Percentiles rank a stretch among this genome's conserved stretches.
These are phyloP conservation scores for Rubus parviflorus DNA, from an alignment of 306 rosid genomes.

Conservation along the genomic window DNA sequence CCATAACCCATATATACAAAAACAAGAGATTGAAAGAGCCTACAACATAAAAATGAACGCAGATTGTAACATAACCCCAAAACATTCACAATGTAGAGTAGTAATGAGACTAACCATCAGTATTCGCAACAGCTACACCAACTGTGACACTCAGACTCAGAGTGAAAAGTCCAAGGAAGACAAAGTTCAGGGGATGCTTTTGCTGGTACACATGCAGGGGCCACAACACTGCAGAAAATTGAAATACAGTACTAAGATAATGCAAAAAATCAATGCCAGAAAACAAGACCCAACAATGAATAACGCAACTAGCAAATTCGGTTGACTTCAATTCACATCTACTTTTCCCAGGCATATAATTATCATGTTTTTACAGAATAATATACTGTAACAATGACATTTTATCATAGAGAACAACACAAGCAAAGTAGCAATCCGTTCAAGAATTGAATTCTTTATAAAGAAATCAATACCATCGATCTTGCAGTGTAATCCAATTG, in stretches of 20 bases:
- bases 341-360: background rate
- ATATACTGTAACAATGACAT: background rate
- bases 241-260: background rate
- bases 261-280: background rate
- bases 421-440: background rate
- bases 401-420: background rate
- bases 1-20: background rate
- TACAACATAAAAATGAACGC: background rate
- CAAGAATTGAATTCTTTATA: background rate
- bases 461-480: background rate
- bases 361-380: background rate
- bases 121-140: constrained; percentile 79
- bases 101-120: constrained; percentile 52
- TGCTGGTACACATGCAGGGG: constrained; percentile 80
- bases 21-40: background rate
- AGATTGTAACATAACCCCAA: background rate
- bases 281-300: background rate
- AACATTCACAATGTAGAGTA: background rate
- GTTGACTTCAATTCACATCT: background rate
- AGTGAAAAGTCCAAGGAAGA: constrained; percentile 89
- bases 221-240: constrained; percentile 63
- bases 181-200: constrained; percentile 79
- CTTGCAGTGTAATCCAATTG: background rate
- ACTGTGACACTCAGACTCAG: constrained; percentile 73
- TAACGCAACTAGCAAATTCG: background rate